Percentiles rank a stretch among this genome's conserved stretches.
phyloP scores from a whole-genome alignment of 345 rosid genomes.

The Populus tremula region DNA sequence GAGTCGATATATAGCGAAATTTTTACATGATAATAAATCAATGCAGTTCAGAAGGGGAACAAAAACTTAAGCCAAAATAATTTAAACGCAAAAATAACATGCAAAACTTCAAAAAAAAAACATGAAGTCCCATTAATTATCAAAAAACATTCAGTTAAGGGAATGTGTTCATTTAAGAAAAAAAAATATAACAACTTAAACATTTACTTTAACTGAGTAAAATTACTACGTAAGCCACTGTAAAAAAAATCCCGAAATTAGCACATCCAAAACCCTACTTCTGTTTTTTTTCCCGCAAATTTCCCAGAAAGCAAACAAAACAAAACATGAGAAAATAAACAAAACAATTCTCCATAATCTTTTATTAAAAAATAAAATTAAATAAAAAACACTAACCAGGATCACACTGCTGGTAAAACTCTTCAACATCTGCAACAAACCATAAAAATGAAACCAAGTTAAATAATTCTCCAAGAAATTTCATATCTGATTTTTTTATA shows the following conservation, averaged over 20 bases:
- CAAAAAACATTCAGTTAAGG: no score
- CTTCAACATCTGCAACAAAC: constrained; percentile 27
- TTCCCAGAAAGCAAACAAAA: background rate
- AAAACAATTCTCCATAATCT: background rate
- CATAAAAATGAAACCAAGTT: background rate
- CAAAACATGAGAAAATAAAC: background rate
- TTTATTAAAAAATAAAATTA: background rate
- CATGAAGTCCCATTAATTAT: no score
- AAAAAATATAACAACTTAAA: no score
- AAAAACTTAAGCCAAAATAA: no score
- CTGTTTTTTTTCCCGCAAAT: background rate
- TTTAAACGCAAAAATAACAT: no score
- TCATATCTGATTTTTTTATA: background rate
- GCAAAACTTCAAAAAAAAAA: no score
- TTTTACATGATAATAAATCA: no score
- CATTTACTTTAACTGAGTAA: background rate
- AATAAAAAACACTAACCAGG: constrained; percentile 17
- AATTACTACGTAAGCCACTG: background rate
- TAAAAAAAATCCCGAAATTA: background rate
- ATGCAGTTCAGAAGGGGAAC: no score
- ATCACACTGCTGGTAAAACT: constrained; percentile 28
- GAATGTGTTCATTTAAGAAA: no score
- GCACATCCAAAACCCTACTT: background rate
- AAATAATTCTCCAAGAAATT: background rate
- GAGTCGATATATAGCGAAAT: no score